Evolutionary conservation across 106 monocot species (phyloP), one percentile per base, ranked within the genome.

Genomic region (Agapanthus africanus): DNA sequence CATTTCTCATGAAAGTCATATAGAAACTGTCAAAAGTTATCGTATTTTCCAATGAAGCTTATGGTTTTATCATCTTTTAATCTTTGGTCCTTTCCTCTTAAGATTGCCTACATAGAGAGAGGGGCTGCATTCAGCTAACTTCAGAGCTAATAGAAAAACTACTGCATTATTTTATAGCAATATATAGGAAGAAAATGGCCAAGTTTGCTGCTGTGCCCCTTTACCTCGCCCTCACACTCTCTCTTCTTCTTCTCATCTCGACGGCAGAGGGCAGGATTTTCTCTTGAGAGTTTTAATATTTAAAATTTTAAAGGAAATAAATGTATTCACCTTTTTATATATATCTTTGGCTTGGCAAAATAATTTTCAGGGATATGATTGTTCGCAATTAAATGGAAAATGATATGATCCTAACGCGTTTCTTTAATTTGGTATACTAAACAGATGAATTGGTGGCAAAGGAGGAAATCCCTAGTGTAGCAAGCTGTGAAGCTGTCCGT

Each of bases 401-500:
- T 10, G n/a, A 56, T 22, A 9, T 56, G 5, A 2, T 3, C 9
- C 54, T 5, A 7, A 54, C 54, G 56, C 21, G 9, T 47, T 47
- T 7, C 6, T 47, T 47, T 47, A 13, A 47, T 47, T 15, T 47
- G 46, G 31, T 27, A 60, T n/a, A 8, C 23, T 37, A n/a, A 59
- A 50, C 36, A 10, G 26, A 8, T 30, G 8, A 19, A 2, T 62
- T 62, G 11, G 62, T 11, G 13, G 40, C n/a, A 11, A 0, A 63
- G 18, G 13, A 25, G 34, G 36, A n/a, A n/a, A n/a, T 11, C 13
- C 34, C 62, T 21, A 32, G 4, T n/a, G 36, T 35, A 11, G 5
- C n/a, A 5, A 40, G 39, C 50, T 74, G 73, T 26, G 28, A 54
- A 47, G 19, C 6, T 18, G 65, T 39, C 15, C 50, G 65, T 38